Base-by-base conservation (phyloP, 129 eudicot species). In the Helichrysum umbraculigerum region DNA sequence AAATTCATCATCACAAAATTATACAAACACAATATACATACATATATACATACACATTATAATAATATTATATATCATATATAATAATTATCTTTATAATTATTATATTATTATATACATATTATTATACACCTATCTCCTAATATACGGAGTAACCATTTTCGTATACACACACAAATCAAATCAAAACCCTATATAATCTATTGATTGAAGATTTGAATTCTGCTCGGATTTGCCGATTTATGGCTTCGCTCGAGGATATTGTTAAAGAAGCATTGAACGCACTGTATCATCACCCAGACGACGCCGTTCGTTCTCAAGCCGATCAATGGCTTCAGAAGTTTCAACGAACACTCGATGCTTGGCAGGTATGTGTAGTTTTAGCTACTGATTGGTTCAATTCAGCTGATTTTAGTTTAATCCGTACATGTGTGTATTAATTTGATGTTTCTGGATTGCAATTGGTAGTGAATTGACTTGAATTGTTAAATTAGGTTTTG, bases 261-360 rank as follows among this genome's bases (percentile, higher is more conserved):
- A 94, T 94, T 37, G 99, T 94, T 56, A 94, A 91, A 78, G 93
- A 91, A 83, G 99, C 99, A 92, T 90, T 94, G 85, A 91, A 86
- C 72, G 99, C 96, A 52, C 96, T 94, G 17, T 94, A 94, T 75
- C 99, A 94, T 79, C 99, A 94, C 11, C 96, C 97, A 56, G 99
- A 91, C 72, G 97, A 91, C 80, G 83, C 96, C 66, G 91, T 94
- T 75, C 90, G 99, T 34, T 87, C 91, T 83, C 94, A 91, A 71
- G 99, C 99, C 81, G 99, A 94, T 94, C 97, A 88, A 32, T 94
- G 99, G 99, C 97, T 94, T 79, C 99, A 94, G 69, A 87, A 94
- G 21, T 94, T 94, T 69, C 99, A 94, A 84, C 89, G 97, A 25
- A 94, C 99, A 5, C 78, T 94, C 81, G 99, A 94, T 78, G 99